Evolutionary conservation across 148 eudicot genomes (phyloP).

Genomic region (Fallopia convolvulus): DNA sequence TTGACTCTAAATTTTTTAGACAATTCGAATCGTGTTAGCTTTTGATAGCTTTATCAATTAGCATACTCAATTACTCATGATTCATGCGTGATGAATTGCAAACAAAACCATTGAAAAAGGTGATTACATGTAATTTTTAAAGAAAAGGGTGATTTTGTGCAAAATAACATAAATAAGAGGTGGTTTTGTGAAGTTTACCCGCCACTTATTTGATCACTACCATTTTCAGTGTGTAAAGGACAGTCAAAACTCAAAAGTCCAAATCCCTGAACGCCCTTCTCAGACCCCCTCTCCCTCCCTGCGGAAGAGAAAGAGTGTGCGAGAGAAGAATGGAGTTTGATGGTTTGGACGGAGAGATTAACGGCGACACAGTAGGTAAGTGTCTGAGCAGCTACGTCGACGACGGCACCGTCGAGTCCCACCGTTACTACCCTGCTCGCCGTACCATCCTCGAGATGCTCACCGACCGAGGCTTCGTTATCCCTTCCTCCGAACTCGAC

Average conservation of each 20-base stretch:
- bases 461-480: constrained; percentile 60
- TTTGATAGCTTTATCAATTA: no score
- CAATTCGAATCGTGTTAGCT: no score
- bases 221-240: neutral
- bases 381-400: constrained; percentile 54
- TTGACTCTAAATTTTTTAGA: no score
- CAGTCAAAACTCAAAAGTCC: neutral
- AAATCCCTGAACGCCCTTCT: neutral
- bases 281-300: neutral
- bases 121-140: no score
- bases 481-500: constrained; percentile 50
- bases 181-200: neutral
- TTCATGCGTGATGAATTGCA: no score
- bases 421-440: constrained; percentile 69
- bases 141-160: no score
- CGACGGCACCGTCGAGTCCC: constrained; percentile 58
- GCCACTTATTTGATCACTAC: neutral
- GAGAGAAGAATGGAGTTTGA: constrained; percentile 19
- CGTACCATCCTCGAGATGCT: constrained; percentile 74
- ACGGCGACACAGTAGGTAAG: constrained; percentile 15
- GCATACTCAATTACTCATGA: no score
- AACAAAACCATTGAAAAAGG: no score
- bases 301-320: neutral
- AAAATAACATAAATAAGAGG: no score
- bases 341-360: constrained; percentile 20